Evolutionary conservation across 2,329 filamentous ascomycete genomes (phyloP), one percentile per base, ranked within the genome.

Genomic region (Paecilomyces formosus): DNA sequence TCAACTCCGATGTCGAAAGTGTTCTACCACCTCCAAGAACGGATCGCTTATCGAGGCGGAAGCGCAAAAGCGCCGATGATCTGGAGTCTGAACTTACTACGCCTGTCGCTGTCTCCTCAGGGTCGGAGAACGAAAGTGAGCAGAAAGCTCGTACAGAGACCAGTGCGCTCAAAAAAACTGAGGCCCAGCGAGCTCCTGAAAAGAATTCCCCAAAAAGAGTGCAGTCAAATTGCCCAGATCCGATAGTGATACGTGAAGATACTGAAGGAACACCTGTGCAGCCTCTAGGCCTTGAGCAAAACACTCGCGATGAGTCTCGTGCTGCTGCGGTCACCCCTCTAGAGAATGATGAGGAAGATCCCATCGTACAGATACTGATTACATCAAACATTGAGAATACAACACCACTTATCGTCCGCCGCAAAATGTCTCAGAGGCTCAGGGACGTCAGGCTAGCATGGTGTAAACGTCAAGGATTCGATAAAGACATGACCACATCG

Each of bases 371-470:
- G 58, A 82, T 93, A 24, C 76, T 92, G 31, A 84, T 97, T 62
- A 82, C 80, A 0, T 90, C 92, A 0, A 74, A 78, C 2, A 81
- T 97, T 5, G 78, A 82, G 0, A 78, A 80, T 52, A 83, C 88
- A 0, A 81, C 76, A 24, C 74, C 83, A 8, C 69, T 91, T 30
- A 77, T 90, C 39, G 81, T 89, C 55, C 85, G 82, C 55, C 84
- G 89, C 45, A 85, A 84, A 64, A 79, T 90, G 60, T 84, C 83
- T 33, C 88, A 90, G 67, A 79, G 82, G 2, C 77, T 97, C 5
- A 82, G 83, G 60, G 78, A 88, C 58, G 84, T 92, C 5, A 83
- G 87, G 50, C 71, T 84, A 39, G 84, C 83, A 12, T 97, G 91
- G 89, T 84, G 88, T 65, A 74, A 78, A 12, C 80, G 81, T 57